These are phyloP conservation scores for Talaromyces sp. DNA, from an alignment of 2,329 filamentous ascomycete genomes.

Conservation along the genomic window DNA sequence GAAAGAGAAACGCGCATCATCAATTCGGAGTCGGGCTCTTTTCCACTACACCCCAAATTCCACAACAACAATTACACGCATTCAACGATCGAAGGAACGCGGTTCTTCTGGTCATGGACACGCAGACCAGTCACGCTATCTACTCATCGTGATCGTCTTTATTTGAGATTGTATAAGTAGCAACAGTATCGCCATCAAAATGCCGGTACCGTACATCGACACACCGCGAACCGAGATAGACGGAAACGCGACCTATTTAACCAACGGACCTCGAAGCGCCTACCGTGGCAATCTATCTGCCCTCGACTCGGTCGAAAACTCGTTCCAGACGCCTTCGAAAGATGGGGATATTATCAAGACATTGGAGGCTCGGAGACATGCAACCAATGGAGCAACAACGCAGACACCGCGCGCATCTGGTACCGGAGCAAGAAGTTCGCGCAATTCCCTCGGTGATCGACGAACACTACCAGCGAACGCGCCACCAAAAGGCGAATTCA, in stretches of 20 bases:
- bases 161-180: slow-evolving; percentile 20
- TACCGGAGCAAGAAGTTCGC: slow-evolving; percentile 39
- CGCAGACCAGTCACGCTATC: slow-evolving; percentile 15
- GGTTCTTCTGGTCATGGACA: slow-evolving; percentile 28
- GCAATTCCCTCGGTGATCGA: slow-evolving; percentile 62
- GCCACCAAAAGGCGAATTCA: slow-evolving; percentile 72
- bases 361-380: slow-evolving; percentile 63
- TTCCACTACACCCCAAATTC: slow-evolving; percentile 7
- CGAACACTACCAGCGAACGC: slow-evolving; percentile 67
- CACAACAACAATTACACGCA: slow-evolving; percentile 1
- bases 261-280: slow-evolving; percentile 59
- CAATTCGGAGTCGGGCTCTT: slow-evolving; percentile 21
- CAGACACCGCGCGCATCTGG: slow-evolving; percentile 71
- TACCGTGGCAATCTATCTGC: slow-evolving; percentile 42
- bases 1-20: slow-evolving; percentile 22
- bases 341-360: slow-evolving; percentile 74
- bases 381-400: slow-evolving; percentile 57
- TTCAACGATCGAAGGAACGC: background rate
- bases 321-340: slow-evolving; percentile 78
- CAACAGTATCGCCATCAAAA: slow-evolving; percentile 40
- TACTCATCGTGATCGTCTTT: slow-evolving; percentile 4
- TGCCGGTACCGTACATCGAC: slow-evolving; percentile 71
- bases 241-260: slow-evolving; percentile 80
- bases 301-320: slow-evolving; percentile 83
- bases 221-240: slow-evolving; percentile 77